Evolutionary conservation across 345 rosid species (phyloP).

Genomic region (Gossypium rotundifolium): DNA sequence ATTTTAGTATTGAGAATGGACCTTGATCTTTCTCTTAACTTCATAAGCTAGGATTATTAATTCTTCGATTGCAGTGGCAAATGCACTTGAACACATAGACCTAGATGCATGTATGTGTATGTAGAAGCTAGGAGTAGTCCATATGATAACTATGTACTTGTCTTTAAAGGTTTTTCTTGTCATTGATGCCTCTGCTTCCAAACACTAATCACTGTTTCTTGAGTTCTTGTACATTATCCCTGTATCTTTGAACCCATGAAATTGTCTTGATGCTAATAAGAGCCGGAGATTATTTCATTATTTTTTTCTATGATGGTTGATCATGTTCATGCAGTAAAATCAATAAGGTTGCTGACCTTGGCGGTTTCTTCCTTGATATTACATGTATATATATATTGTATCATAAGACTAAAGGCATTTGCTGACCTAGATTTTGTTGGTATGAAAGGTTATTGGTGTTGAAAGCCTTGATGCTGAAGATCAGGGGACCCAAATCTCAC

Average conservation of each 20-base stretch:
- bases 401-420: background rate
- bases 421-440: background rate
- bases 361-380: background rate
- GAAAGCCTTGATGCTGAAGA: slow-evolving; percentile 64
- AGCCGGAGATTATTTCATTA: background rate
- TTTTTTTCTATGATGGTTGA: background rate
- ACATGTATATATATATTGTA: background rate
- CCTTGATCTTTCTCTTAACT: background rate
- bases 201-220: background rate
- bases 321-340: background rate
- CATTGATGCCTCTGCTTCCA: background rate
- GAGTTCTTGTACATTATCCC: background rate
- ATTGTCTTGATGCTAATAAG: background rate
- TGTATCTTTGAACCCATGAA: background rate
- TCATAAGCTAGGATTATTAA: background rate
- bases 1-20: background rate
- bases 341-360: background rate
- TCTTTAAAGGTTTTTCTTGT: background rate
- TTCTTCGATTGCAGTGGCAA: background rate
- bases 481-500: slow-evolving; percentile 66
- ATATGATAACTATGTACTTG: background rate
- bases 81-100: background rate
- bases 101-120: background rate
- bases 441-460: slow-evolving; percentile 47
- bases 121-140: background rate